Evolutionary conservation across 371 early-diverging fungal species (phyloP).

Genomic region (Mortierella sp.): DNA sequence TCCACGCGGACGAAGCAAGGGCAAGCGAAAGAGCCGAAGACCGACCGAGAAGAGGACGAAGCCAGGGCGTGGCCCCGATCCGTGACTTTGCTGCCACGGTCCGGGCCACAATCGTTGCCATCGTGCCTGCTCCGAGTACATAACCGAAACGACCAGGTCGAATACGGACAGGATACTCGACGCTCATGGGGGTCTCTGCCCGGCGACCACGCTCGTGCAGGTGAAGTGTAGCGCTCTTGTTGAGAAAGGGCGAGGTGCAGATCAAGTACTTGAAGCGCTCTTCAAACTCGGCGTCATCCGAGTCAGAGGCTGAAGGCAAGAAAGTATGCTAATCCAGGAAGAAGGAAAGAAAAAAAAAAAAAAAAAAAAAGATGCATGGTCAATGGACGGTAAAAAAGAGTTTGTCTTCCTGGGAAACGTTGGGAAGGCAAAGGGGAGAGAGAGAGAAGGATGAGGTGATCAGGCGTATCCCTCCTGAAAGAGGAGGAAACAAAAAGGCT

Average conservation of each 20-base stretch:
- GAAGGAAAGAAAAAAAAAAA: slow-evolving; percentile 2
- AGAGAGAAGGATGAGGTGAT: too few species aligned
- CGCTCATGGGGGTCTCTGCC: slow-evolving; percentile 35
- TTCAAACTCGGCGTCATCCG: slow-evolving; percentile 71
- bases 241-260: slow-evolving; percentile 70
- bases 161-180: slow-evolving; percentile 47
- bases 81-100: slow-evolving; percentile 33
- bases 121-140: slow-evolving; percentile 41
- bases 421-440: too few species aligned
- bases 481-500: too few species aligned
- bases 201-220: slow-evolving; percentile 53
- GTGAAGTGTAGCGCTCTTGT: slow-evolving; percentile 59
- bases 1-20: slow-evolving; percentile 42
- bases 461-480: too few species aligned
- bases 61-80: slow-evolving; percentile 30
- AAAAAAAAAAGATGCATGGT: background rate
- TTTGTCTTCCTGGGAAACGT: too few species aligned
- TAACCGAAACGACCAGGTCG: slow-evolving; percentile 38
- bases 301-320: slow-evolving; percentile 58
- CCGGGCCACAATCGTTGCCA: slow-evolving; percentile 34
- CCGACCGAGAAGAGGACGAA: slow-evolving; percentile 31
- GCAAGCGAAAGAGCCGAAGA: slow-evolving; percentile 33
- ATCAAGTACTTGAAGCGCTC: slow-evolving; percentile 74
- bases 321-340: slow-evolving; percentile 50
- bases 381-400: slow-evolving; percentile 5